Conservation (phyloP, 768 basidiomycete species). For the Pleurotus cornucopiae region DNA sequence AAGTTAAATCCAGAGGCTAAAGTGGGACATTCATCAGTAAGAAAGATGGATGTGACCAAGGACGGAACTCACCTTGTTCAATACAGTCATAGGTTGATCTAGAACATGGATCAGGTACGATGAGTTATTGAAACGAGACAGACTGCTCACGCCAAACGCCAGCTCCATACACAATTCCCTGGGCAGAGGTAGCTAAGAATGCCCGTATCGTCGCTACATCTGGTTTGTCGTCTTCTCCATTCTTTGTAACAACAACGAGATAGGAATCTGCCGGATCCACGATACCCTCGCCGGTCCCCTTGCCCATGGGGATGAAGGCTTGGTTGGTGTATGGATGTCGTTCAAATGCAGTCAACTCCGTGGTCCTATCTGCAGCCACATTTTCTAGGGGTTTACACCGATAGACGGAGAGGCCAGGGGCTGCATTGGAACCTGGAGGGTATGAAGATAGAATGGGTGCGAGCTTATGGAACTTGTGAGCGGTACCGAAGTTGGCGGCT, state of each 20-base stretch:
- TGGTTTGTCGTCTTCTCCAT: slow-evolving; percentile 72
- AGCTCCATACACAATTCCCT: slow-evolving; percentile 82
- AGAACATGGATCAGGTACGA: slow-evolving; percentile 12
- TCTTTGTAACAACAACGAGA: slow-evolving; percentile 84
- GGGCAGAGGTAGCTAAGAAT: slow-evolving; percentile 74
- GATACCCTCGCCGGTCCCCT: slow-evolving; percentile 42
- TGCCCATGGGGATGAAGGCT: slow-evolving; percentile 92
- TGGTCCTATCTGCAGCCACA: slow-evolving; percentile 43
- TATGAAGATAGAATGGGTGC: slow-evolving; percentile 68
- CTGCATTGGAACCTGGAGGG: slow-evolving; percentile 49
- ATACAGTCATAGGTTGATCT: slow-evolving; percentile 93
- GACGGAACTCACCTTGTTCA: slow-evolving; percentile 52
- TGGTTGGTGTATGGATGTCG: slow-evolving; percentile 89
- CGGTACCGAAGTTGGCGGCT: slow-evolving; percentile 84
- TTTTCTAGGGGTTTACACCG: slow-evolving; percentile 56
- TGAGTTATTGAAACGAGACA: background rate
- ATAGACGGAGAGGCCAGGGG: slow-evolving; percentile 77
- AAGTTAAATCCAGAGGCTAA: slow-evolving; percentile 76
- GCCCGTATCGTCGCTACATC: slow-evolving; percentile 72
- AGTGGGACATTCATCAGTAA: slow-evolving; percentile 14
- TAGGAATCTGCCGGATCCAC: slow-evolving; percentile 52
- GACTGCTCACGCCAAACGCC: slow-evolving; percentile 82
- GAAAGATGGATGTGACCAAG: background rate
- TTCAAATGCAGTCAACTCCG: slow-evolving; percentile 74
- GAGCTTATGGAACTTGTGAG: slow-evolving; percentile 90